Evolutionary conservation across 495 filamentous ascomycete genomes (phyloP).

Genomic region (Aspergillus bridgeri): DNA sequence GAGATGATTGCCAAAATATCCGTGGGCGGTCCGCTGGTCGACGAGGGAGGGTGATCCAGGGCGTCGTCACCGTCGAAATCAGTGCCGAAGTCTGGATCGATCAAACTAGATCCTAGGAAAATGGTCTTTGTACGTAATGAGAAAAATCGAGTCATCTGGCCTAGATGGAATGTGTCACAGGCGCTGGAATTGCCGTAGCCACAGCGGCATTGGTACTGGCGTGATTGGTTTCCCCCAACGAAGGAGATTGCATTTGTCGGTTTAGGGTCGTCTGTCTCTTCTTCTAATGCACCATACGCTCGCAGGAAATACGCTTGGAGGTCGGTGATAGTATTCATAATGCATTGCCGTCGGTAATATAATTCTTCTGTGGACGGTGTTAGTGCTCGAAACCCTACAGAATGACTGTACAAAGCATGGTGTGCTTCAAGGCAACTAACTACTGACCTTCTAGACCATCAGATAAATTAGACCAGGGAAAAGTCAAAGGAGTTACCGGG

Average conservation of each 20-base stretch:
- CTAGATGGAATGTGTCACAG: conserved; percentile 84
- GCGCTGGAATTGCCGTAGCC: conserved; percentile 70
- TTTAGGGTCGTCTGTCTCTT: conserved; percentile 22
- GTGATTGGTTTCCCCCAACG: conserved; percentile 19
- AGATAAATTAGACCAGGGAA: conserved; percentile 73
- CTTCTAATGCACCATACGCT: conserved; percentile 54
- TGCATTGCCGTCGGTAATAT: conserved; percentile 61
- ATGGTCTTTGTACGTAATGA: conserved; percentile 43
- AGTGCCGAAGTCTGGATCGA: conserved; percentile 36
- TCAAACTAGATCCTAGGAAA: conserved; percentile 48
- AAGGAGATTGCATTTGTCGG: conserved; percentile 9
- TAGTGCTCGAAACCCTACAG: conserved; percentile 2
- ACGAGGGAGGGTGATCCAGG: conserved; percentile 1
- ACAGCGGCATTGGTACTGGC: conserved; percentile 63
- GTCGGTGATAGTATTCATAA: conserved; percentile 73
- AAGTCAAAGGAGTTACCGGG: conserved; percentile 22
- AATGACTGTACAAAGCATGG: not conserved
- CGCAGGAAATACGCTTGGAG: conserved; percentile 69
- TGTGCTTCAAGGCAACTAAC: too few species aligned
- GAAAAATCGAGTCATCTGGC: conserved; percentile 82
- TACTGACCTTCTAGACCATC: conserved; percentile 65
- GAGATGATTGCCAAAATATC: conserved; percentile 52
- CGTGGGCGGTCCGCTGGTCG: conserved; percentile 18
- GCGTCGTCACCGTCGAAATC: conserved; percentile 19
- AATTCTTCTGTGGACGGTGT: conserved; percentile 58